Evolutionary conservation across 106 monocot genomes (phyloP).

Genomic region (Alisma plantagoaquatica): DNA sequence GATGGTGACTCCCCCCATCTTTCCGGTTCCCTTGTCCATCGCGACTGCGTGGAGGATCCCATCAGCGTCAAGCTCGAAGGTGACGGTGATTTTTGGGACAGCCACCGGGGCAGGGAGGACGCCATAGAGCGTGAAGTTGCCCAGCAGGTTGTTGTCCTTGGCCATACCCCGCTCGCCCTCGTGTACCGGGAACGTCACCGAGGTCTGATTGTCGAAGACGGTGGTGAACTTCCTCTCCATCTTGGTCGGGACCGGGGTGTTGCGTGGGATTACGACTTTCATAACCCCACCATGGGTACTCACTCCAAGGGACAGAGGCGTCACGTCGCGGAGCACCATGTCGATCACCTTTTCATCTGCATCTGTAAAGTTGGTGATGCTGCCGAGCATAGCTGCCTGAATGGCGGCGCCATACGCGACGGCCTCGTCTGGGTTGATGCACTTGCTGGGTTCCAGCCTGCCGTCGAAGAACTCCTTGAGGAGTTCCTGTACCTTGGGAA

Average conservation of each 20-base stretch:
- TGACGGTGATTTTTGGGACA: not conserved
- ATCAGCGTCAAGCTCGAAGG: not conserved
- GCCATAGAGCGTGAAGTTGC: slow-evolving; percentile 54
- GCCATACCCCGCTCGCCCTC: slow-evolving; percentile 27
- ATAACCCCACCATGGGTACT: not conserved
- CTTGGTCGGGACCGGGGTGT: slow-evolving; percentile 60
- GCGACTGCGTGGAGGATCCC: not conserved
- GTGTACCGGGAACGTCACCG: slow-evolving; percentile 34
- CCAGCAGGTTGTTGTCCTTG: slow-evolving; percentile 23
- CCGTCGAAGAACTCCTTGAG: slow-evolving; percentile 26
- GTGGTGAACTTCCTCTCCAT: slow-evolving; percentile 53
- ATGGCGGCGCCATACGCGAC: slow-evolving; percentile 16
- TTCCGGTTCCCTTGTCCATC: not conserved
- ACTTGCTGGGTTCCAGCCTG: slow-evolving; percentile 27
- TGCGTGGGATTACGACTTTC: slow-evolving; percentile 19
- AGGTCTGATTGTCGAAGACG: slow-evolving; percentile 43
- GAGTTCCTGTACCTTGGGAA: slow-evolving; percentile 44
- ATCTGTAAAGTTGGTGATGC: slow-evolving; percentile 28
- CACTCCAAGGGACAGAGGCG: slow-evolving; percentile 16
- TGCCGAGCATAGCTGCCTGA: slow-evolving; percentile 18
- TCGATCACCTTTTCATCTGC: too few relatives aligned
- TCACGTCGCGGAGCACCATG: slow-evolving; percentile 30
- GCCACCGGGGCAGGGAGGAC: slow-evolving; percentile 51
- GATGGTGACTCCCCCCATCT: not conserved
- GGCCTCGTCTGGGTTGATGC: slow-evolving; percentile 18